phyloP scores from a whole-genome alignment of 192 early-diverging fungal species.

The Coemansia sp. region DNA sequence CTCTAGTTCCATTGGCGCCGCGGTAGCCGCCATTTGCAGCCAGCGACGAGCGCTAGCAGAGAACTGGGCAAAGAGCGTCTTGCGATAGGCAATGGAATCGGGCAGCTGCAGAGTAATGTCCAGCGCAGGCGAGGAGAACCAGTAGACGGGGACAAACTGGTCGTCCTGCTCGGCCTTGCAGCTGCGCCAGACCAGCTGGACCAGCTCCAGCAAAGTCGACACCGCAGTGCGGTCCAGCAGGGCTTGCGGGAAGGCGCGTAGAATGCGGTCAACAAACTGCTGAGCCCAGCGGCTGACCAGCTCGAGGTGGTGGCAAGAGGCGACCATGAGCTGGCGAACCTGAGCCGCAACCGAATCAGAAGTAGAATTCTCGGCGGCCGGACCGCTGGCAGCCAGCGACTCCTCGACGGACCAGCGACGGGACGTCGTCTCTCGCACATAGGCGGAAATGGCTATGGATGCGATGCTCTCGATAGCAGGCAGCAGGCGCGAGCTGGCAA shows the following conservation, averaged over 20 bases:
- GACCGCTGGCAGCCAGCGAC: constrained; percentile 14
- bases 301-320: constrained; percentile 61
- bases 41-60: constrained; percentile 60
- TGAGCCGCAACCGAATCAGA: constrained; percentile 25
- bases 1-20: constrained; percentile 65
- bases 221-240: constrained; percentile 70
- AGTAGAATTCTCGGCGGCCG: not conserved
- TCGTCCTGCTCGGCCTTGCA: constrained; percentile 72
- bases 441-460: constrained; percentile 48
- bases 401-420: constrained; percentile 25
- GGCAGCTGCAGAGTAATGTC: constrained; percentile 62
- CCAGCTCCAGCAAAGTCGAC: constrained; percentile 72
- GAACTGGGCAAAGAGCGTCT: constrained; percentile 56
- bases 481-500: constrained; percentile 68
- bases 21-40: constrained; percentile 56
- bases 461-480: constrained; percentile 73
- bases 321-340: constrained; percentile 59
- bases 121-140: constrained; percentile 57
- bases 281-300: constrained; percentile 63
- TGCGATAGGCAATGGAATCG: constrained; percentile 68
- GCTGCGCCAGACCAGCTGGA: constrained; percentile 72
- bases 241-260: constrained; percentile 63
- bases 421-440: constrained; percentile 37
- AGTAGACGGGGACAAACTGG: constrained; percentile 70
- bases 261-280: constrained; percentile 57